Percentiles rank a stretch among this genome's conserved stretches.
These are phyloP conservation scores for Iodosphaeria phyllophila DNA, from an alignment of 2,329 filamentous ascomycete genomes.

Conservation along the genomic window DNA sequence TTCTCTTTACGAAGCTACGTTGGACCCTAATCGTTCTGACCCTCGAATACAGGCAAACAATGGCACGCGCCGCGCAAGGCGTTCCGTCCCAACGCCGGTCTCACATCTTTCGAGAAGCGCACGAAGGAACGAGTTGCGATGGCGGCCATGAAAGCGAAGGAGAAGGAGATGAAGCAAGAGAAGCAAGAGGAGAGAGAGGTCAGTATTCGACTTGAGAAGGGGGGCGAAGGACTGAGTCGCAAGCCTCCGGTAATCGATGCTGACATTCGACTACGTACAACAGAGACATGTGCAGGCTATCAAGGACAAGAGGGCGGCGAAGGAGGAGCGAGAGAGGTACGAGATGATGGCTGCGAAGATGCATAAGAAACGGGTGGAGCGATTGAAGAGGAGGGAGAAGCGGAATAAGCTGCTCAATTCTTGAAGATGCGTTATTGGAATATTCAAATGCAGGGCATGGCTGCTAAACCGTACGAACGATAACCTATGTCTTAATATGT, in stretches of 20 bases:
- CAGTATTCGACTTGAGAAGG: no score
- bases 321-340: conserved; percentile 85
- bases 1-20: no score
- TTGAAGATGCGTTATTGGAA: conserved; percentile 16
- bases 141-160: conserved; percentile 71
- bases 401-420: conserved; percentile 69
- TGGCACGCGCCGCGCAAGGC: conserved; percentile 75
- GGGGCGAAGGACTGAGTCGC: no score
- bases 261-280: conserved; percentile 1
- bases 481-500: no score
- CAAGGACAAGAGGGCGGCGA: conserved; percentile 69
- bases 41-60: conserved; percentile 55
- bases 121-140: conserved; percentile 49
- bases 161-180: conserved; percentile 91
- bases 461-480: no score
- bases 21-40: conserved; percentile 5
- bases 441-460: neutral
- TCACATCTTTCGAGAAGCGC: conserved; percentile 64
- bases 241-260: conserved; percentile 1
- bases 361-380: conserved; percentile 88
- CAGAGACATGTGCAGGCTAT: conserved; percentile 63
- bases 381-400: conserved; percentile 90
- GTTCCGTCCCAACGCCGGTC: conserved; percentile 65
- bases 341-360: conserved; percentile 94
- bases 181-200: conserved; percentile 82